These are phyloP conservation scores for Oryza longistaminata DNA, from an alignment of 176 grass and related monocot species.

Conservation along the genomic window DNA sequence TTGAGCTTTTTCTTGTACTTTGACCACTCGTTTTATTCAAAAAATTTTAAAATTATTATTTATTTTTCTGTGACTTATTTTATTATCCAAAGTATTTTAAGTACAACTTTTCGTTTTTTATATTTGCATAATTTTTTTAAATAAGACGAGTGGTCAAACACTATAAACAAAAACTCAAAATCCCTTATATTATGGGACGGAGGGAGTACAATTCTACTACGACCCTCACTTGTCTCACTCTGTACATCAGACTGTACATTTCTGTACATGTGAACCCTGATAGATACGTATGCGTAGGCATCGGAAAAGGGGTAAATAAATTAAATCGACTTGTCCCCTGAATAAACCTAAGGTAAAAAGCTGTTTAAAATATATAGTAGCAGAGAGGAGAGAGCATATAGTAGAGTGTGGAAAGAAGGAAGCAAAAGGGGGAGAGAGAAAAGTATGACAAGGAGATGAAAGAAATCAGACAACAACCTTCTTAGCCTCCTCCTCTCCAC, in stretches of 20 bases:
- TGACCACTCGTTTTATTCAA: too few relatives aligned
- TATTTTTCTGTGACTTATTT: too few relatives aligned
- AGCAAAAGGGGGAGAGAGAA: slow-evolving; percentile 45
- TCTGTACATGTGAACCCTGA: slow-evolving; percentile 15
- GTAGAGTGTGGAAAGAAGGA: slow-evolving; percentile 39
- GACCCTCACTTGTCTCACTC: not conserved
- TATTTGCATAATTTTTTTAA: too few relatives aligned
- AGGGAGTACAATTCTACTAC: too few relatives aligned
- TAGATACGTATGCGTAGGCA: not conserved
- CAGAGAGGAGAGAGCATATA: slow-evolving; percentile 9
- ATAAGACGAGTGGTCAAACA: too few relatives aligned
- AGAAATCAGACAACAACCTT: slow-evolving; percentile 73
- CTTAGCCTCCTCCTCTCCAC: slow-evolving; percentile 50
- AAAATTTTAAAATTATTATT: too few relatives aligned
- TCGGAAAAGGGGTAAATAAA: not conserved
- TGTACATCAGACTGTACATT: not conserved
- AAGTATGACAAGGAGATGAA: slow-evolving; percentile 70
- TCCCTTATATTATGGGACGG: too few relatives aligned
- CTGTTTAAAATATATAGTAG: slow-evolving; percentile 6
- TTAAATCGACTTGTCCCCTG: not conserved
- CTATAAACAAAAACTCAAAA: too few relatives aligned
- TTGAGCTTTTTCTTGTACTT: too few relatives aligned
- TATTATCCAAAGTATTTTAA: too few relatives aligned
- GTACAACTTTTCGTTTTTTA: too few relatives aligned
- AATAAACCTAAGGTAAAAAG: not conserved